These are phyloP conservation scores for Erythrobasidium hasegawianum DNA, from an alignment of 1,284 basidiomycete genomes.

Conservation along the genomic window DNA sequence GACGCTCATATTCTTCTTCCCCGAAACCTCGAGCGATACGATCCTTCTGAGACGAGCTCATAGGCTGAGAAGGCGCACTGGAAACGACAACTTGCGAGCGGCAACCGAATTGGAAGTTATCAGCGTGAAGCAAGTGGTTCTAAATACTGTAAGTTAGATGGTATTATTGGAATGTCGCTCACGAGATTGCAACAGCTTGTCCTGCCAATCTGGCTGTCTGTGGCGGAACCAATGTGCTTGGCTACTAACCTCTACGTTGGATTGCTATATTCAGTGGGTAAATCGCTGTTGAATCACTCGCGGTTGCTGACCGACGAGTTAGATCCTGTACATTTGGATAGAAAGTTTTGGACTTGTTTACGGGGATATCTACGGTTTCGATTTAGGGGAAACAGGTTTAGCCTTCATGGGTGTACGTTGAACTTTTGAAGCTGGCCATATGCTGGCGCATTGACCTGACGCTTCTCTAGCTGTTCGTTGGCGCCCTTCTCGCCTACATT, in stretches of 20 bases:
- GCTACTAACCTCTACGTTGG: background rate
- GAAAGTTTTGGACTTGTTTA: background rate
- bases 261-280: background rate
- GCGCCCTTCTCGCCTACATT: too few relatives aligned
- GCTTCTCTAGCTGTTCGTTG: background rate
- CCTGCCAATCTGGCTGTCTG: background rate
- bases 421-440: background rate
- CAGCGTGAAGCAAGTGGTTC: background rate
- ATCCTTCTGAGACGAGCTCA: constrained; percentile 48
- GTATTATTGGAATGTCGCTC: background rate
- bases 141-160: background rate
- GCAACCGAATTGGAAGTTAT: constrained; percentile 45
- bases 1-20: constrained; percentile 28
- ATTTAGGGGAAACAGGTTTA: constrained; percentile 12
- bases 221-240: background rate
- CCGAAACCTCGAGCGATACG: constrained; percentile 48
- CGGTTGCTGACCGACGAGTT: too few relatives aligned
- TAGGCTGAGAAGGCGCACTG: constrained; percentile 47
- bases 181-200: too few relatives aligned
- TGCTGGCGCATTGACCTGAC: background rate
- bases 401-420: constrained; percentile 1
- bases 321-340: background rate
- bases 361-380: constrained; percentile 21
- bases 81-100: constrained; percentile 46
- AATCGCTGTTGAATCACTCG: too few relatives aligned